These are phyloP conservation scores for Yamadazyma mexicana DNA, from an alignment of 1,139 yeast genomes.

Conservation along the genomic window DNA sequence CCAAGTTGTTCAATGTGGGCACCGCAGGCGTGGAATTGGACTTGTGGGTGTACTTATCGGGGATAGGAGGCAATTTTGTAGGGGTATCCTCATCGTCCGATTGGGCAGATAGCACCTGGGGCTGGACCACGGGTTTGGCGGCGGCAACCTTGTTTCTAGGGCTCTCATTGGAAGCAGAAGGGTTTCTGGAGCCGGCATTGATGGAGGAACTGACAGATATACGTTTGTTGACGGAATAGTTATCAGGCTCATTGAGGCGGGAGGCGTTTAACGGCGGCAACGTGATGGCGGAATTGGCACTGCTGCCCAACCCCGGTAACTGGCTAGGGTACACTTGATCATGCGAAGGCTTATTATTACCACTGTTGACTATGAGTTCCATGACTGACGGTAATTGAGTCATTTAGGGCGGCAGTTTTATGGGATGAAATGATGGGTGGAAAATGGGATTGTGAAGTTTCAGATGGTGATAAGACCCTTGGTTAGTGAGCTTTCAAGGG, in stretches of 20 bases:
- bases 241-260: slow-evolving; percentile 3
- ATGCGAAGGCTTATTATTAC: background rate
- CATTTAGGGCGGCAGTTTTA: too few species aligned
- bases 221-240: slow-evolving; percentile 14
- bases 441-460: background rate
- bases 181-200: slow-evolving; percentile 9
- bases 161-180: slow-evolving; percentile 8
- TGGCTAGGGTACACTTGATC: background rate
- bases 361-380: slow-evolving; percentile 15
- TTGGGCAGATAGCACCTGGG: background rate
- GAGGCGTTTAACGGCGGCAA: slow-evolving; percentile 3
- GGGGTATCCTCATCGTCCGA: background rate
- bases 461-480: background rate
- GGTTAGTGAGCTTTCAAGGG: background rate
- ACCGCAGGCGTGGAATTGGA: slow-evolving; percentile 2
- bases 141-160: background rate
- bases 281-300: background rate
- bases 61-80: slow-evolving; percentile 2
- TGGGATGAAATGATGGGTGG: slow-evolving; percentile 1
- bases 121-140: background rate
- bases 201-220: slow-evolving; percentile 16
- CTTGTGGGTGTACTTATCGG: background rate
- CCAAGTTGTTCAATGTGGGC: slow-evolving; percentile 1
- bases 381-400: slow-evolving; percentile 23
- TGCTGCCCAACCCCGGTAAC: background rate